These are phyloP conservation scores for Exophiala sp. DNA, from an alignment of 2,329 filamentous ascomycete genomes.

Conservation along the genomic window DNA sequence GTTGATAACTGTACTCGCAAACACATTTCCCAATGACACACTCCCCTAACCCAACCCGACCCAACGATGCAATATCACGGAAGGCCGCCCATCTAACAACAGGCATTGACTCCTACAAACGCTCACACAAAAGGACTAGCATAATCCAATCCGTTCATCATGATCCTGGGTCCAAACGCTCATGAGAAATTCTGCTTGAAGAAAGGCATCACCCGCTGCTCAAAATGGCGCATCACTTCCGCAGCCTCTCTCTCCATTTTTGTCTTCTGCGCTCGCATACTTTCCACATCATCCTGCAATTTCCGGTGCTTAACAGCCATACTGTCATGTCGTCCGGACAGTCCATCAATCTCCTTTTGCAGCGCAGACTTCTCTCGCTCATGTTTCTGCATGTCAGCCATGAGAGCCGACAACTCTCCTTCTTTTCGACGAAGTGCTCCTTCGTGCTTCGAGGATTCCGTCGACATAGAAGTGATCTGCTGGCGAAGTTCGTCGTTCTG, in stretches of 20 bases:
- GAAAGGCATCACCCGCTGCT: conserved; percentile 76
- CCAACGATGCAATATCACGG: no score
- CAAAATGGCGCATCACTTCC: conserved; percentile 80
- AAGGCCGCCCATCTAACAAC: no score
- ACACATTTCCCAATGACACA: no score
- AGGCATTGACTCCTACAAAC: no score
- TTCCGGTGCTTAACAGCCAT: conserved; percentile 73
- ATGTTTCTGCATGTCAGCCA: conserved; percentile 77
- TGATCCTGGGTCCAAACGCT: background rate
- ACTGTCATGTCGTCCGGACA: conserved; percentile 74
- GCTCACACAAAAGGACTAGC: no score
- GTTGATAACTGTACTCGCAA: no score
- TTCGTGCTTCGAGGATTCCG: conserved; percentile 91
- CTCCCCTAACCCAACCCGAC: no score
- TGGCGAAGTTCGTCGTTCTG: conserved; percentile 81
- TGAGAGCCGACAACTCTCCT: conserved; percentile 81
- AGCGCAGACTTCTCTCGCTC: conserved; percentile 75
- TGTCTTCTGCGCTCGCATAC: conserved; percentile 76
- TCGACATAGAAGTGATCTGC: conserved; percentile 80
- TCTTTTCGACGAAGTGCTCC: conserved; percentile 91
- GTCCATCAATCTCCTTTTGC: conserved; percentile 70
- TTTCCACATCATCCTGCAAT: conserved; percentile 81
- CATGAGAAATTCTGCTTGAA: conserved; percentile 27
- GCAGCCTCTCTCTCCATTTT: conserved; percentile 85
- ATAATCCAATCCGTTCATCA: no score